A percentile compares a stretch with the other conserved stretches of the same genome.
phyloP scores from a whole-genome alignment of 371 early-diverging fungal genomes.

The Conidiobolus incongruus region DNA sequence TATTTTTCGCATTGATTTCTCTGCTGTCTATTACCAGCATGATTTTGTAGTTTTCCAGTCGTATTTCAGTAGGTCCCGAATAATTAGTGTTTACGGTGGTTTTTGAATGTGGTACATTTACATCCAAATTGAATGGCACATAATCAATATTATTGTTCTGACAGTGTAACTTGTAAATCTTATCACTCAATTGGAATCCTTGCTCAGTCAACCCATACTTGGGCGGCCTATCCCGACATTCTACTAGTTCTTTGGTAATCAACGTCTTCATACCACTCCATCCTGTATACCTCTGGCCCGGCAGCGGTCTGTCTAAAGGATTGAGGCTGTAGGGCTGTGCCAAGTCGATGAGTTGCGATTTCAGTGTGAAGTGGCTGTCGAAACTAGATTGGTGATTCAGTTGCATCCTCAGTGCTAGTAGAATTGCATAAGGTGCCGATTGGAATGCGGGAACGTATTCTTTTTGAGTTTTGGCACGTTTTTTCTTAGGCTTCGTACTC shows the following conservation, averaged over 20 bases:
- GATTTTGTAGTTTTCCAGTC: conserved; percentile 18
- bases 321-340: conserved; percentile 38
- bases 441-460: conserved; percentile 60
- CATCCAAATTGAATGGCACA: neutral
- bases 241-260: conserved; percentile 35
- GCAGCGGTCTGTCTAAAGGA: conserved; percentile 32
- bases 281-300: conserved; percentile 26
- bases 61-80: neutral
- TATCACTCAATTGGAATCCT: conserved; percentile 14
- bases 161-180: neutral
- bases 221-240: conserved; percentile 28
- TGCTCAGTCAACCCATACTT: conserved; percentile 48
- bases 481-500: too few relatives aligned
- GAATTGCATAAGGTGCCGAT: conserved; percentile 65
- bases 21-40: conserved; percentile 57
- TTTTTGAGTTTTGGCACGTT: conserved; percentile 8
- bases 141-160: neutral
- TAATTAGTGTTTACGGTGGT: neutral
- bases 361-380: conserved; percentile 18
- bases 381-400: conserved; percentile 5
- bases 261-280: conserved; percentile 58
- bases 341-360: conserved; percentile 25
- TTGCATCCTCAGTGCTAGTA: conserved; percentile 37
- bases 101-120: neutral
- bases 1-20: conserved; percentile 38